Evolutionary conservation across 2,329 filamentous ascomycete genomes (phyloP).

Genomic region (Paraconiothyrium sp.): DNA sequence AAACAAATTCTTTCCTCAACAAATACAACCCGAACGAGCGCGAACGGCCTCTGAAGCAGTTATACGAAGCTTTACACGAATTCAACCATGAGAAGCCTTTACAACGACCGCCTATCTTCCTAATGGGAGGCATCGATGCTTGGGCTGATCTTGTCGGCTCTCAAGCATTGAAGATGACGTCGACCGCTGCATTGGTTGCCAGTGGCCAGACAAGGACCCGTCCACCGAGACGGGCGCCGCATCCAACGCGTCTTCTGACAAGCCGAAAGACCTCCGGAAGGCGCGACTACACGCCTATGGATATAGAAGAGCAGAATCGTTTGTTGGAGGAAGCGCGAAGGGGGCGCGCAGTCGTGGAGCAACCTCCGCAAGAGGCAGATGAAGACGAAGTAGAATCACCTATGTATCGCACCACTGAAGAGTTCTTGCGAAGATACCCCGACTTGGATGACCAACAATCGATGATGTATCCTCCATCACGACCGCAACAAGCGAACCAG

Average conservation of each 20-base stretch:
- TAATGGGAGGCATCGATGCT: slow-evolving; percentile 83
- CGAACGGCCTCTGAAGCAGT: slow-evolving; percentile 68
- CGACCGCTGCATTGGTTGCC: slow-evolving; percentile 62
- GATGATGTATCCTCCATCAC: slow-evolving; percentile 59
- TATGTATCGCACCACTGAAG: slow-evolving; percentile 75
- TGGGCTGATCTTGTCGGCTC: slow-evolving; percentile 86
- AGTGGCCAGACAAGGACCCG: slow-evolving; percentile 57
- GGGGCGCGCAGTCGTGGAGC: slow-evolving; percentile 64
- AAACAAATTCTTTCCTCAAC: slow-evolving; percentile 66
- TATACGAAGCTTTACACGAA: slow-evolving; percentile 82
- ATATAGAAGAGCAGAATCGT: slow-evolving; percentile 79
- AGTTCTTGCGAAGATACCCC: slow-evolving; percentile 84
- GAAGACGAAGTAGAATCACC: slow-evolving; percentile 43
- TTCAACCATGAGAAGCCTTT: slow-evolving; percentile 84
- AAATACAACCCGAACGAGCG: slow-evolving; percentile 54
- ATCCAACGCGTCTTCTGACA: slow-evolving; percentile 63
- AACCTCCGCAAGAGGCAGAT: slow-evolving; percentile 41
- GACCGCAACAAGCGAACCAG: slow-evolving; percentile 51
- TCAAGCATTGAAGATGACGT: slow-evolving; percentile 68
- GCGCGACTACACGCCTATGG: slow-evolving; percentile 74
- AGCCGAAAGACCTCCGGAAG: slow-evolving; percentile 57
- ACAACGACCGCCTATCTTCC: slow-evolving; percentile 76
- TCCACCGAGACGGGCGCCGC: slow-evolving; percentile 61
- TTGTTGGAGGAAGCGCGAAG: slow-evolving; percentile 81
- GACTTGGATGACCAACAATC: slow-evolving; percentile 69